These are phyloP conservation scores for Ceratopteris richardii DNA, from an alignment of 75 land plant species.

Conservation along the genomic window DNA sequence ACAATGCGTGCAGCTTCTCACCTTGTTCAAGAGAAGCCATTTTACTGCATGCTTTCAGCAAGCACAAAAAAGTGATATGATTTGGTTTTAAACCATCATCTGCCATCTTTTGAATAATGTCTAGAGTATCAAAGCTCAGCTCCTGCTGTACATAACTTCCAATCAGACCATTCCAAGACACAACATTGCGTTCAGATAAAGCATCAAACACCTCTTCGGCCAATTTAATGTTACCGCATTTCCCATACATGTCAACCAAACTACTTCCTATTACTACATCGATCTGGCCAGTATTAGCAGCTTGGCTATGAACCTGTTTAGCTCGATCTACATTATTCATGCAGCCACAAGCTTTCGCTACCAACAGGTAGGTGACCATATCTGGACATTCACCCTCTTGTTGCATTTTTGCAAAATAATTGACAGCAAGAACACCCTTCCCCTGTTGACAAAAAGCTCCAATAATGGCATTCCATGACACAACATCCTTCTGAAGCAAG, in stretches of 20 bases:
- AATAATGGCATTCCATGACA: conserved; percentile 62
- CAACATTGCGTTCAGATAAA: conserved; percentile 45
- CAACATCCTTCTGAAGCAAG: conserved; percentile 26
- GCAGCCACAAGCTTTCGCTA: conserved; percentile 46
- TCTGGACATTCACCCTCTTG: conserved; percentile 28
- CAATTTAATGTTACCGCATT: conserved; percentile 41
- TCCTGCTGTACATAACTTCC: conserved; percentile 57
- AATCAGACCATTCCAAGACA: conserved; percentile 76
- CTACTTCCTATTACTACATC: conserved; percentile 55
- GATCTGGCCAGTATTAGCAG: conserved; percentile 16
- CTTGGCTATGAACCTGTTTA: conserved; percentile 44
- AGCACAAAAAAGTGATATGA: conserved; percentile 52
- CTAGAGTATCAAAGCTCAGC: conserved; percentile 31
- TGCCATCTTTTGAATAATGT: conserved; percentile 33
- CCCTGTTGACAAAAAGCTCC: conserved; percentile 25
- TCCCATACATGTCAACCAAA: conserved; percentile 74
- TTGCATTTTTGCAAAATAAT: conserved; percentile 34
- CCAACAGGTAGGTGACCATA: conserved; percentile 44
- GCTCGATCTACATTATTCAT: conserved; percentile 25
- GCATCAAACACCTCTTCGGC: conserved; percentile 44
- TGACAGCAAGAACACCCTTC: conserved; percentile 27
- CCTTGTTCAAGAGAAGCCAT: conserved; percentile 27
- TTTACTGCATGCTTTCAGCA: conserved; percentile 58
- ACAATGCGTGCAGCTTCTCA: conserved; percentile 31
- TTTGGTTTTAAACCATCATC: conserved; percentile 42